Conservation (phyloP, 2,329 filamentous ascomycete genomes). For the Fusarium buxicola region DNA sequence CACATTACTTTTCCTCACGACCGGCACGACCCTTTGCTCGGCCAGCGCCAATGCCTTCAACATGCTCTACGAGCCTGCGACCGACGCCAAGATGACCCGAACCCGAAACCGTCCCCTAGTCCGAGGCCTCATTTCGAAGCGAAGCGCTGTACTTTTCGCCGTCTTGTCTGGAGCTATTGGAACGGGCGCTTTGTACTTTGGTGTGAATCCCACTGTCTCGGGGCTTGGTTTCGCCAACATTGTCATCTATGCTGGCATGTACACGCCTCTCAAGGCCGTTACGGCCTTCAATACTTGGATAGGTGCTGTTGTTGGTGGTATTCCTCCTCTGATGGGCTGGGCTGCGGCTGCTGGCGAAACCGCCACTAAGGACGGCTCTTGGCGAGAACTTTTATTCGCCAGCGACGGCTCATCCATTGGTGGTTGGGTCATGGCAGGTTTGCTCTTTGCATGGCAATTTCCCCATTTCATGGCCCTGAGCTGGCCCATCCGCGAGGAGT, state of each 20-base stretch:
- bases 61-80: slow-evolving; percentile 93
- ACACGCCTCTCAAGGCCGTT: slow-evolving; percentile 92
- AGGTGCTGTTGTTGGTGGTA: slow-evolving; percentile 90
- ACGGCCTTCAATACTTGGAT: slow-evolving; percentile 94
- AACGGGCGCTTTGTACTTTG: slow-evolving; percentile 80
- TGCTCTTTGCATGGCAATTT: slow-evolving; percentile 97
- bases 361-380: slow-evolving; percentile 79
- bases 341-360: slow-evolving; percentile 91
- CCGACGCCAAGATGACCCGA: slow-evolving; percentile 93
- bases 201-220: slow-evolving; percentile 93
- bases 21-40: slow-evolving; percentile 88
- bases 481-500: slow-evolving; percentile 90
- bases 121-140: slow-evolving; percentile 77
- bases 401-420: slow-evolving; percentile 72
- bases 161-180: slow-evolving; percentile 77
- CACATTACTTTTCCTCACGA: slow-evolving; percentile 91
- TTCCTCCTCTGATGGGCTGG: slow-evolving; percentile 98
- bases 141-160: slow-evolving; percentile 82
- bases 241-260: slow-evolving; percentile 87
- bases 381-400: slow-evolving; percentile 81
- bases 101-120: slow-evolving; percentile 92
- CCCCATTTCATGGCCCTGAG: slow-evolving; percentile 97
- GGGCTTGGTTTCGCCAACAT: slow-evolving; percentile 89
- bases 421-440: slow-evolving; percentile 86
- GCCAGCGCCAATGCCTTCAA: slow-evolving; percentile 94